Percentiles rank a stretch among this genome's conserved stretches.
Conservation (phyloP, 176 grass and related monocot species). For the Oryza brachyantha region DNA sequence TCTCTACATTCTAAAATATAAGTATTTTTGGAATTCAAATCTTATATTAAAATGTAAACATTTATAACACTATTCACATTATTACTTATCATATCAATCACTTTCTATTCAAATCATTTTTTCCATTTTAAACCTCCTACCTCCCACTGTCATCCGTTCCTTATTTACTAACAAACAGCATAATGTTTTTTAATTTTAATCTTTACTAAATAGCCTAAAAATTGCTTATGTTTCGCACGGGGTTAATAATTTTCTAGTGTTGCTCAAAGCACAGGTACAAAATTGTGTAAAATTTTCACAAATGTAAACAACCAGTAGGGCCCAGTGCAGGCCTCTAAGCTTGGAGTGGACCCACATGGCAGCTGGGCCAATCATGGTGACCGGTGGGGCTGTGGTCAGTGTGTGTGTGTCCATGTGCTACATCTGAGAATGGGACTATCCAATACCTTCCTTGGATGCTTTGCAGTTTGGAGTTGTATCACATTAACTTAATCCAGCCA, state of each 20-base stretch:
- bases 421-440: not conserved
- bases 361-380: conserved; percentile 38
- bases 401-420: conserved; percentile 13
- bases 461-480: not conserved
- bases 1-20: no score
- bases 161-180: no score
- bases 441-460: conserved; percentile 16
- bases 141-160: no score
- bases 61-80: no score
- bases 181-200: no score
- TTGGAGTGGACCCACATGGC: conserved; percentile 16
- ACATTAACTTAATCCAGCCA: not conserved
- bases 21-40: no score
- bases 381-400: conserved; percentile 24
- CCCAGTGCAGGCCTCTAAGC: not conserved
- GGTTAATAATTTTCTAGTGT: not conserved
- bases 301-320: not conserved
- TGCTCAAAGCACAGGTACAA: not conserved
- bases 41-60: no score
- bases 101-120: no score
- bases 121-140: no score
- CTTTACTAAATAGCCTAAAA: no score
- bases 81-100: no score
- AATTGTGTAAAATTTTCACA: not conserved
- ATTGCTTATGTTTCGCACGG: no score